Evolutionary conservation across 108 stramenopile genomes (phyloP), one percentile per base, ranked within the genome.

Genomic region (Nitzschia sp.): DNA sequence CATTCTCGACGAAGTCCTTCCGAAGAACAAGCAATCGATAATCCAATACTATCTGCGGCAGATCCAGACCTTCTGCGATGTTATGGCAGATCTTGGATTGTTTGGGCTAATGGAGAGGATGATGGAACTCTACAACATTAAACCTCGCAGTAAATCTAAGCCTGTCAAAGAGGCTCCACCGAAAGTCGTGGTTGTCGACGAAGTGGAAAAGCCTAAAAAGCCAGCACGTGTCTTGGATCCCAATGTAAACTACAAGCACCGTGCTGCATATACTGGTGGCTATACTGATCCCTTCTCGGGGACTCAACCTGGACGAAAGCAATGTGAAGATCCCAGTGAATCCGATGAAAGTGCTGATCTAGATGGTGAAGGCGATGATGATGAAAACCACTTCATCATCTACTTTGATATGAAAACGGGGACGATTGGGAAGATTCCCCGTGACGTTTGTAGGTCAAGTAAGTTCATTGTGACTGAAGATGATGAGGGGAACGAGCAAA

Each of bases 371-470:
- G 54, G 45, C 1, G 54, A 30, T 16, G 66, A 56, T 16, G 55
- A 68, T 54, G 66, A 56, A 2, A 65, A 65, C n/a, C 26, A 50
- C 21, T 54, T 56, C 23, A 59, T 59, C 45, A 69, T 69, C 27
- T 69, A 46, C 46, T 59, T 69, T 59, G 68, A 69, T 45, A 47
- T 69, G 32, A 69, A 69, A 44, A 69, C 68, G 16, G 68, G 68
- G 11, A 13, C 33, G 1, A 69, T 69, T 50, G 68, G 68, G 23
- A 68, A 68, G 25, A 68, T 68, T 30, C 54, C 55, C 25, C 34
- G 66, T 2, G 56, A 35, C 17, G 38, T 17, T 8, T 54, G 53
- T 29, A n/a, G 5, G 17, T 16, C n/a, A 0, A 23, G 73, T 34
- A 64, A 57, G 1, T 56, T 63, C 48, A 48, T 72, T 29, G 44